Base-by-base conservation (phyloP, 192 early-diverging fungal genomes). In the Coemansia biformis region DNA sequence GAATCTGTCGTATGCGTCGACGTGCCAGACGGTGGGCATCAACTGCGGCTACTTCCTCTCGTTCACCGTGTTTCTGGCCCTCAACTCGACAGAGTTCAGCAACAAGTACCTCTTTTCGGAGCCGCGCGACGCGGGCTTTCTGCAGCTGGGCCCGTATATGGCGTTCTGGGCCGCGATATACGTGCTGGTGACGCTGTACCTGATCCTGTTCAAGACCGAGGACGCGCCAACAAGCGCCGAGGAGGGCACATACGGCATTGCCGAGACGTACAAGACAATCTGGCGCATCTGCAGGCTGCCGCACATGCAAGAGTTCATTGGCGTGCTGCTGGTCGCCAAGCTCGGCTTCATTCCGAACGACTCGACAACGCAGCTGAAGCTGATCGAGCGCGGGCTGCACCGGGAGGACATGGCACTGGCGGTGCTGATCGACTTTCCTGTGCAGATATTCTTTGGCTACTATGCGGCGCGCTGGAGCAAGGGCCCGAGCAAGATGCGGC, bases 281-380 rank as follows among this genome's bases (percentile, higher is more conserved):
- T 83, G 84, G 78, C 75, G 83, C 28, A 92, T 99, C 34, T 86
- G 81, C 57, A 83, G 78, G 53, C 76, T 94, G n/a, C 55, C 70
- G 66, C 87, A 96, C 54, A 94, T 99, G 92, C 79, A 77, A 46
- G 72, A 72, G 18, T 83, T 96, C 50, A 91, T 95, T 43, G 38
- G 68, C 8, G 80, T 96, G 3, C 73, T 93, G 32, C 58, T 99
- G 41, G 73, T 88, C 8, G 80, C 88, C 46, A 99, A 99, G 61
- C 83, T 99, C 50, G 93, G 92, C 6, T 99, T 96, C 51, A 90
- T 91, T 41, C 83, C 90, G 32, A 95, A 99, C 73, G 96, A 96
- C 63, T 79, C 87, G 8, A 94, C 96, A 5, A 94, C 93, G 2
- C 87, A 83, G 14, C 69, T 99, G 19, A 99, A 99, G 73, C 73